Conservation (phyloP, 1,284 basidiomycete species). For the Trametes pubescens region DNA sequence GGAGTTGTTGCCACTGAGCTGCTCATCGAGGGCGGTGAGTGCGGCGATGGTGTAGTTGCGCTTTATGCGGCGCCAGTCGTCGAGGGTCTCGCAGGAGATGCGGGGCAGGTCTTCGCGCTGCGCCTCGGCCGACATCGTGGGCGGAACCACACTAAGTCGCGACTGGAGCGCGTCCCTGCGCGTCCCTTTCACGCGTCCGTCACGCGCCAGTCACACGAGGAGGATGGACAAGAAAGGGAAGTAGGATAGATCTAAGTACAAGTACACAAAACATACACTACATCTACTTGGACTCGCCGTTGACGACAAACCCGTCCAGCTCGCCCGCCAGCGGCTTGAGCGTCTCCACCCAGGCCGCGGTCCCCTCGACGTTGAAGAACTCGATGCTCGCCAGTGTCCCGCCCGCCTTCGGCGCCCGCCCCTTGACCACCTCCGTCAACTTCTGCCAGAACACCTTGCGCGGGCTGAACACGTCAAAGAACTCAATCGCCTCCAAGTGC, state of each 20-base stretch:
- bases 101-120: slow-evolving; percentile 67
- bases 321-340: too few species aligned
- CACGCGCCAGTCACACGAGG: slow-evolving; percentile 7
- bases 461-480: neutral
- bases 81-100: slow-evolving; percentile 66
- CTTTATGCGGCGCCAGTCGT: slow-evolving; percentile 69
- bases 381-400: neutral
- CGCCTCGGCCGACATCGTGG: slow-evolving; percentile 44
- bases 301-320: too few species aligned
- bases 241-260: too few species aligned
- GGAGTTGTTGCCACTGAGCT: slow-evolving; percentile 47
- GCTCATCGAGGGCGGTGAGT: slow-evolving; percentile 52
- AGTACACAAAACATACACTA: too few species aligned
- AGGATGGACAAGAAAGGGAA: too few species aligned
- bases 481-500: neutral
- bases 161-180: neutral
- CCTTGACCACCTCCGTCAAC: neutral
- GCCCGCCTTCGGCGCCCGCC: neutral
- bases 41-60: slow-evolving; percentile 56
- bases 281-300: too few species aligned
- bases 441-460: neutral
- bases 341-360: neutral
- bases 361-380: neutral
- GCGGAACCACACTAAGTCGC: neutral
- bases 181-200: neutral